Evolutionary conservation across 169 alveolate species (phyloP).

Genomic region (Plasmodium adleri): DNA sequence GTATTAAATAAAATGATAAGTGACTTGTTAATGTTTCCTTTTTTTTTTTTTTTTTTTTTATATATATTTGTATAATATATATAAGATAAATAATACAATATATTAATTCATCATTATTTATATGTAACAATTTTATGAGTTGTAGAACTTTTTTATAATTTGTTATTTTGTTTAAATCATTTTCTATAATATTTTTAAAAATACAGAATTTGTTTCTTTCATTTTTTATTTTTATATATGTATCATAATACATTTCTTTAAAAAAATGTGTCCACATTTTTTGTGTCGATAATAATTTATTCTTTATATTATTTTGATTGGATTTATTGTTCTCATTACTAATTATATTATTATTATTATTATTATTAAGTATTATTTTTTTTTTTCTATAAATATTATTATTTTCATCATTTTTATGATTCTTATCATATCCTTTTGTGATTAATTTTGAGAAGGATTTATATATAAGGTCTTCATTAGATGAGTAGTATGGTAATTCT

Average conservation of each 20-base stretch:
- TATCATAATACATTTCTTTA: conserved; percentile 23
- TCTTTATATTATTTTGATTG: background rate
- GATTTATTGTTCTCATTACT: too few relatives aligned
- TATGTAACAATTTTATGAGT: conserved; percentile 21
- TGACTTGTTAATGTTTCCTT: too few relatives aligned
- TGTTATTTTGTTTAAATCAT: conserved; percentile 18
- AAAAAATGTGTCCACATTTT: background rate
- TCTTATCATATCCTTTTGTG: conserved; percentile 22
- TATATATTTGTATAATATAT: conserved; percentile 4
- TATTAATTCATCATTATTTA: conserved; percentile 19
- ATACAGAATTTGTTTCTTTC: conserved; percentile 39
- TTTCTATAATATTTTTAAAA: conserved; percentile 42
- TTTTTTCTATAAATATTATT: too few relatives aligned
- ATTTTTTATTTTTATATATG: conserved; percentile 20
- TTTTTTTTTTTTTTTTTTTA: background rate
- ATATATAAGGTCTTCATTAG: conserved; percentile 41
- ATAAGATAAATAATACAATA: conserved; percentile 32
- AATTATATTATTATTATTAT: too few relatives aligned
- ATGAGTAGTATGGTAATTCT: background rate
- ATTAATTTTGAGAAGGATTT: conserved; percentile 40
- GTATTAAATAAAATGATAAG: conserved; percentile 37
- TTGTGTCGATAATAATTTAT: background rate
- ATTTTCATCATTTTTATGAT: background rate
- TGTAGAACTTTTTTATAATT: conserved; percentile 13
- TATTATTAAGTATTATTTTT: too few relatives aligned